phyloP scores from a whole-genome alignment of 2,329 filamentous ascomycete genomes.

The Colletotrichum spinosum region DNA sequence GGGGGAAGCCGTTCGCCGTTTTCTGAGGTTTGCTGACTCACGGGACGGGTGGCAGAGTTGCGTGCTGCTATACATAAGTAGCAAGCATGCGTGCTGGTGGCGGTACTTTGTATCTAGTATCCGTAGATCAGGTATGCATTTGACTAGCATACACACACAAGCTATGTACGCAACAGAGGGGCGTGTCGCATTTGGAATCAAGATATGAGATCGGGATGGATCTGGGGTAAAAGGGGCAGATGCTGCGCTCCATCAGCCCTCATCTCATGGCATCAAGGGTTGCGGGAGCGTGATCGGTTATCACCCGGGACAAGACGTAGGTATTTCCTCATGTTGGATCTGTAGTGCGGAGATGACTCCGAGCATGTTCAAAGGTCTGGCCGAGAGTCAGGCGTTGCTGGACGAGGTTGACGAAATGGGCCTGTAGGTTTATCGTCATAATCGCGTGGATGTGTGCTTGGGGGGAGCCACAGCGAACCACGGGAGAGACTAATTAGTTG shows the following conservation, averaged over 20 bases:
- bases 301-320: not conserved
- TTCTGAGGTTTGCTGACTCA: constrained; percentile 13
- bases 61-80: too few relatives aligned
- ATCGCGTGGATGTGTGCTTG: not conserved
- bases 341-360: not conserved
- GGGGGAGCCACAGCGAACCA: not conserved
- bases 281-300: not conserved
- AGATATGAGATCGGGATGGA: constrained; percentile 2
- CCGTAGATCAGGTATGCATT: not conserved
- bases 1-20: constrained; percentile 3
- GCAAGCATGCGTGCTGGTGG: too few relatives aligned
- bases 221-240: constrained; percentile 13
- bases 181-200: constrained; percentile 29
- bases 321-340: not conserved
- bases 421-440: constrained; percentile 1
- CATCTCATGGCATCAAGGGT: not conserved
- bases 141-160: constrained; percentile 21
- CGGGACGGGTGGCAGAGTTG: not conserved
- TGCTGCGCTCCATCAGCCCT: not conserved
- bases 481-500: not conserved
- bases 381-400: not conserved
- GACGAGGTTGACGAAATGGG: not conserved
- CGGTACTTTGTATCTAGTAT: not conserved
- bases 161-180: not conserved
- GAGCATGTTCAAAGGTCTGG: too few relatives aligned